A percentile compares a stretch with the other conserved stretches of the same genome.
phyloP scores from a whole-genome alignment of 345 rosid genomes.

The Punica granatum region DNA sequence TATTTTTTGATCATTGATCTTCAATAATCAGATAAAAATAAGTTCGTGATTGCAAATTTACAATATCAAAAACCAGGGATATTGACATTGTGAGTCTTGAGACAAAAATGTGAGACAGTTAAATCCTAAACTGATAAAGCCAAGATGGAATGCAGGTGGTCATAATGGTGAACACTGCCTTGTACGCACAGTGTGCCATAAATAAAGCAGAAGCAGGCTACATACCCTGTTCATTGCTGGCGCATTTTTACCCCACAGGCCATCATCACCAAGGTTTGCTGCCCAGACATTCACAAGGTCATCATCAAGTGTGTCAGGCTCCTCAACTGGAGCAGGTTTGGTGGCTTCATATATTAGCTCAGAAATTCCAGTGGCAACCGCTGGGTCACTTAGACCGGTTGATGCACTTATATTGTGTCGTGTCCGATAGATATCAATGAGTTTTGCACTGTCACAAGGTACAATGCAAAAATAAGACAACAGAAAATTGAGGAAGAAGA shows the following conservation, averaged over 20 bases:
- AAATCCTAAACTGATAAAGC: background rate
- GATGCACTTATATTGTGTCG: constrained; percentile 87
- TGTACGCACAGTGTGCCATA: background rate
- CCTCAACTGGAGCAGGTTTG: constrained; percentile 53
- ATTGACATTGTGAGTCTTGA: background rate
- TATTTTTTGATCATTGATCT: background rate
- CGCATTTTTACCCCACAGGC: constrained; percentile 69
- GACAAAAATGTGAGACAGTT: background rate
- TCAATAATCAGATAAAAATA: background rate
- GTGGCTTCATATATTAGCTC: constrained; percentile 78
- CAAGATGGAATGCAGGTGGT: background rate
- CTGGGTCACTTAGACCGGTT: constrained; percentile 75
- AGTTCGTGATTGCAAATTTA: background rate
- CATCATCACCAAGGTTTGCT: constrained; percentile 94
- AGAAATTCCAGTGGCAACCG: constrained; percentile 94
- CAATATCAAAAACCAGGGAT: background rate
- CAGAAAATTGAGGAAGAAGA: background rate
- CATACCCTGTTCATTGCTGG: constrained; percentile 95
- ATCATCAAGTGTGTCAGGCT: constrained; percentile 79
- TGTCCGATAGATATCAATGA: constrained; percentile 72
- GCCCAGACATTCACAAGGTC: constrained; percentile 99
- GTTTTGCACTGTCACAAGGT: constrained; percentile 62
- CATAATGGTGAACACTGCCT: background rate
- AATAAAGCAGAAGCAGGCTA: background rate
- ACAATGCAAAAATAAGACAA: background rate